phyloP scores from a whole-genome alignment of 495 filamentous ascomycete species.

The Neurospora africana region DNA sequence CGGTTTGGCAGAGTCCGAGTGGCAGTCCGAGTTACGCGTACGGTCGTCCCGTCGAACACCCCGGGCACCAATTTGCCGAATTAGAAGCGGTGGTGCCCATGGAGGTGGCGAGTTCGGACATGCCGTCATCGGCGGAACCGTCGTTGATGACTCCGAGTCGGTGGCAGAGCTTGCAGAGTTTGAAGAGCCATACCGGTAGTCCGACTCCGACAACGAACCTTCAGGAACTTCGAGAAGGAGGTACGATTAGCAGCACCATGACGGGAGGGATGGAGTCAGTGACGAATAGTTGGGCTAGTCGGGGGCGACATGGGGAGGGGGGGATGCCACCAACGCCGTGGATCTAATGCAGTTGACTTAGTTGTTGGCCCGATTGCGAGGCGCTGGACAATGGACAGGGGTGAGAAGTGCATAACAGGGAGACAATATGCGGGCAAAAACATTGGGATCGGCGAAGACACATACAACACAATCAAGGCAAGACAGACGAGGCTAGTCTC shows the following conservation, averaged over 20 bases:
- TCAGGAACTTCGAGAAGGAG: neutral
- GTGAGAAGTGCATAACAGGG: neutral
- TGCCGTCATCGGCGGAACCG: neutral
- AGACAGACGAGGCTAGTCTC: neutral
- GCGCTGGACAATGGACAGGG: neutral
- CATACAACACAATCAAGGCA: neutral
- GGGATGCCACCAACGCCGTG: neutral
- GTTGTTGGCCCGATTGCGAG: neutral
- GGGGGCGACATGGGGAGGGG: neutral
- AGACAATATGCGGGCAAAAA: neutral
- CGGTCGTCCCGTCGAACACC: neutral
- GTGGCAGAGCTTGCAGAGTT: neutral
- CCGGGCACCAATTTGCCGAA: conserved; percentile 4
- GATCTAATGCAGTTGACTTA: neutral
- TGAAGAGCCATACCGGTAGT: neutral
- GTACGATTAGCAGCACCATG: neutral
- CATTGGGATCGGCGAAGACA: neutral
- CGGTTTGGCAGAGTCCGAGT: neutral
- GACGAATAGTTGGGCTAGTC: neutral
- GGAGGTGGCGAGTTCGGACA: conserved; percentile 1
- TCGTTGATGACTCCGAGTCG: neutral
- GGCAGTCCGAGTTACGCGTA: neutral
- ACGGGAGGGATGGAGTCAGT: neutral
- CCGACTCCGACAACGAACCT: neutral
- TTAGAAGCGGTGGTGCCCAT: conserved; percentile 7